phyloP scores from a whole-genome alignment of 441 rosid genomes.

The Mallotus japonicus region DNA sequence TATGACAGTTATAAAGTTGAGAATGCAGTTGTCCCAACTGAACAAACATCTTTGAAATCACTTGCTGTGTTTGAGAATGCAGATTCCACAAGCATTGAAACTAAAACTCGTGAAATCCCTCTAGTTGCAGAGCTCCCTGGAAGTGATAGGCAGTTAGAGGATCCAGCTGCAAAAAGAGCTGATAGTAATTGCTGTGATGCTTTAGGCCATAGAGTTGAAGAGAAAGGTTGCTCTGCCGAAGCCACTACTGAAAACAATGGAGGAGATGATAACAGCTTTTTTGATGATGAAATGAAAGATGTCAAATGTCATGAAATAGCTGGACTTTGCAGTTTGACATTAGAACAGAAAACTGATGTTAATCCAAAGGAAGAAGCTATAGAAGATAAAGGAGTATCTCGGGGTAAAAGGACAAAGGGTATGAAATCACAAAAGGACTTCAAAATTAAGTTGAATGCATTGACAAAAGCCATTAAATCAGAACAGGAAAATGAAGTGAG shows the following conservation, averaged over 20 bases:
- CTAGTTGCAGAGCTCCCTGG: background rate
- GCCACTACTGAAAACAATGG: background rate
- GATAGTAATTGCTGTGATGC: background rate
- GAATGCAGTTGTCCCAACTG: background rate
- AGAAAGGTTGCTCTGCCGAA: background rate
- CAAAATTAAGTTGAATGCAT: background rate
- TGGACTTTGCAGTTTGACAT: background rate
- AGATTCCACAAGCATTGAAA: background rate
- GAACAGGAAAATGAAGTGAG: background rate
- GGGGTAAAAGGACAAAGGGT: background rate
- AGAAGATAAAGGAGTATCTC: background rate
- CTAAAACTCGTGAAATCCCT: background rate
- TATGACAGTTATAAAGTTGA: background rate
- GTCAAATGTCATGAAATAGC: background rate
- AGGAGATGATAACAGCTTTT: background rate
- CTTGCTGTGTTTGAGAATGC: background rate
- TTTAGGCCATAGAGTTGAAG: background rate
- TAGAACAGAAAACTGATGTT: background rate
- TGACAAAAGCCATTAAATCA: background rate
- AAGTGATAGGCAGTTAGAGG: background rate
- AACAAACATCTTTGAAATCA: background rate
- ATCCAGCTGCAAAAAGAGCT: background rate
- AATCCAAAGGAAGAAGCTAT: background rate
- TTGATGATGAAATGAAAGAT: background rate
- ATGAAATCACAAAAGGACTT: background rate